Percentiles rank a stretch among this genome's conserved stretches.
Evolutionary conservation across 1,139 yeast species (phyloP).

Genomic region (Suhomyces anneliseae): DNA sequence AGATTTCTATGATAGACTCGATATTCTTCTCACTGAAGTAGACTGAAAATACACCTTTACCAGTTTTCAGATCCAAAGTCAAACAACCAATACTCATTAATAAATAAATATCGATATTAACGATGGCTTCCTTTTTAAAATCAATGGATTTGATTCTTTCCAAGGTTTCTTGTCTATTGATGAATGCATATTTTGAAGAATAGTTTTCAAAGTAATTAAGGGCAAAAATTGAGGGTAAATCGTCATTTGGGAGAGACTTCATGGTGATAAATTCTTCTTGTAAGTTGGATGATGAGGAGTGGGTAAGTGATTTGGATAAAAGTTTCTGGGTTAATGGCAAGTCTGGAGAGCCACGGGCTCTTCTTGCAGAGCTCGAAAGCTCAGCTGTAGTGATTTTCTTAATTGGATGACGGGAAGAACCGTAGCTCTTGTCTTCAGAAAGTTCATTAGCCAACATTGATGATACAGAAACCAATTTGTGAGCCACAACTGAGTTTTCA

Average conservation of each 20-base stretch:
- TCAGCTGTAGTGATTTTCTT: conserved; percentile 11
- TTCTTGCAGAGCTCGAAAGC: conserved; percentile 9
- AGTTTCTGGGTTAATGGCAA: conserved; percentile 10
- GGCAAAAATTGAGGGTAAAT: conserved; percentile 33
- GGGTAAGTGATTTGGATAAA: conserved; percentile 7
- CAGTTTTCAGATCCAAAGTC: conserved; percentile 29
- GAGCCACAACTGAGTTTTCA: conserved; percentile 7
- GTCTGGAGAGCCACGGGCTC: conserved; percentile 8
- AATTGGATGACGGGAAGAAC: conserved; percentile 4
- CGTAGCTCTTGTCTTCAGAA: conserved; percentile 1
- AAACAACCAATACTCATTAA: conserved; percentile 43
- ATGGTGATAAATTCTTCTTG: conserved; percentile 42
- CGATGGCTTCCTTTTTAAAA: conserved; percentile 37
- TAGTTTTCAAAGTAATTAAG: conserved; percentile 40
- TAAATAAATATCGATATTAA: conserved; percentile 39
- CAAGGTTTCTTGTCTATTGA: conserved; percentile 25
- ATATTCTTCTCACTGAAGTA: conserved; percentile 36
- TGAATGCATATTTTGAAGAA: conserved; percentile 37
- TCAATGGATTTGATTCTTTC: conserved; percentile 25
- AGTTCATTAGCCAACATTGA: conserved; percentile 13
- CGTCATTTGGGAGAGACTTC: conserved; percentile 27
- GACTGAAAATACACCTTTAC: conserved; percentile 21
- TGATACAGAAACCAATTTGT: conserved; percentile 15
- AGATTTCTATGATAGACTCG: conserved; percentile 35
- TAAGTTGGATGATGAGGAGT: conserved; percentile 16